A percentile compares a stretch with the other conserved stretches of the same genome.
phyloP scores from a whole-genome alignment of 768 basidiomycete genomes.

The Amylocystis lapponica region DNA sequence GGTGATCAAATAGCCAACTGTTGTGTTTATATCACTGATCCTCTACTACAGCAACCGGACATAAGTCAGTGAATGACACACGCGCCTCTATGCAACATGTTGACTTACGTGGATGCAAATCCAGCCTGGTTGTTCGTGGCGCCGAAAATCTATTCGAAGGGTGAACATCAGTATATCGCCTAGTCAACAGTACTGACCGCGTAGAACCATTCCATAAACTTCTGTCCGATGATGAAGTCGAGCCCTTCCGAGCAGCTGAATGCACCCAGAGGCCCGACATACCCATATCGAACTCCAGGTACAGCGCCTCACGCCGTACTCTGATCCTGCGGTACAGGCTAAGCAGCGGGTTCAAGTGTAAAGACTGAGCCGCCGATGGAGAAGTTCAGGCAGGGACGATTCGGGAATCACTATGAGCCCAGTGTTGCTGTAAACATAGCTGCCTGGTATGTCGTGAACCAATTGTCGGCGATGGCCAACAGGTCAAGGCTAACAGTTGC shows the following conservation, averaged over 20 bases:
- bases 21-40: too few relatives aligned
- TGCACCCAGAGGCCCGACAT: constrained; percentile 48
- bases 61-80: too few relatives aligned
- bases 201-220: constrained; percentile 25
- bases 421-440: constrained; percentile 49
- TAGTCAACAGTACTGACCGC: constrained; percentile 24
- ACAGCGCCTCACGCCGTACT: constrained; percentile 55
- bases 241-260: constrained; percentile 50
- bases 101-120: constrained; percentile 29
- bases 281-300: constrained; percentile 45
- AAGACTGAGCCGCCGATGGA: constrained; percentile 44
- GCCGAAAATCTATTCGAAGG: constrained; percentile 37
- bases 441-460: constrained; percentile 50
- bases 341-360: constrained; percentile 55
- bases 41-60: too few relatives aligned
- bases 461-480: constrained; percentile 43
- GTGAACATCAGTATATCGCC: constrained; percentile 27
- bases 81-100: too few relatives aligned
- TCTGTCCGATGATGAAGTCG: constrained; percentile 51
- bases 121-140: constrained; percentile 27
- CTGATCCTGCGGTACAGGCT: constrained; percentile 59
- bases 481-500: constrained; percentile 11
- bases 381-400: constrained; percentile 47
- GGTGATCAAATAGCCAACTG: too few relatives aligned
- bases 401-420: constrained; percentile 51